A percentile compares a stretch with the other conserved stretches of the same genome.
phyloP scores from a whole-genome alignment of 371 early-diverging fungal genomes.

The Thermomucor indicae-seudaticae region DNA sequence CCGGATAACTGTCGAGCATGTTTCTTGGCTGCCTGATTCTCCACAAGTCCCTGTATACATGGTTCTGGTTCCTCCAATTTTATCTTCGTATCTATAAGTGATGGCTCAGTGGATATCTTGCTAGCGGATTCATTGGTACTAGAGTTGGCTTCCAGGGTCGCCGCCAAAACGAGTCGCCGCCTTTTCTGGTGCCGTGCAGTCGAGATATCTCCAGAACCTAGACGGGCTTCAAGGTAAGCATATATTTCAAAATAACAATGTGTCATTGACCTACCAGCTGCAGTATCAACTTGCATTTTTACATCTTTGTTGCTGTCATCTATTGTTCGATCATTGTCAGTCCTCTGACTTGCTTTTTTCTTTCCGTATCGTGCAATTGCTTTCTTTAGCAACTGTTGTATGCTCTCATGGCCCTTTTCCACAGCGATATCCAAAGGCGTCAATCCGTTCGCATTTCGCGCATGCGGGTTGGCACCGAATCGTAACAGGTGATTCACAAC shows the following conservation, averaged over 20 bases:
- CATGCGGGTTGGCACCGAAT: conserved; percentile 54
- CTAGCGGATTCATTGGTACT: neutral
- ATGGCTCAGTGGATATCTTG: neutral
- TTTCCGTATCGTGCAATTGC: neutral
- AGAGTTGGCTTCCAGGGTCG: conserved; percentile 15
- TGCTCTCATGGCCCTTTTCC: conserved; percentile 42
- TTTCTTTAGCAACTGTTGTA: conserved; percentile 15
- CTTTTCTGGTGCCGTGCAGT: conserved; percentile 15
- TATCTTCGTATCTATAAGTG: neutral
- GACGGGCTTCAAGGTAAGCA: no score
- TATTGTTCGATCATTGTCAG: neutral
- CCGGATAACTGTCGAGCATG: conserved; percentile 33
- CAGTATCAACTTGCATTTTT: no score
- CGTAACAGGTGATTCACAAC: conserved; percentile 57
- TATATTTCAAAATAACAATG: no score
- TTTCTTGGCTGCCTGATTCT: conserved; percentile 3
- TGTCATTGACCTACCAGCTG: no score
- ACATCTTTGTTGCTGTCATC: neutral
- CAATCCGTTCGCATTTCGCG: conserved; percentile 49
- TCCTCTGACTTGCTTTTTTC: neutral
- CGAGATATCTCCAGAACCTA: no score
- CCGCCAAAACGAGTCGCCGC: conserved; percentile 24
- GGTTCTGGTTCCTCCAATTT: neutral
- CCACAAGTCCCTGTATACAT: no score
- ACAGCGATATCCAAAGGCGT: conserved; percentile 56